Percentiles rank a stretch among this genome's conserved stretches.
Evolutionary conservation across 805 yeast genomes (phyloP).

Genomic region (Kockiozyma suomiensis): DNA sequence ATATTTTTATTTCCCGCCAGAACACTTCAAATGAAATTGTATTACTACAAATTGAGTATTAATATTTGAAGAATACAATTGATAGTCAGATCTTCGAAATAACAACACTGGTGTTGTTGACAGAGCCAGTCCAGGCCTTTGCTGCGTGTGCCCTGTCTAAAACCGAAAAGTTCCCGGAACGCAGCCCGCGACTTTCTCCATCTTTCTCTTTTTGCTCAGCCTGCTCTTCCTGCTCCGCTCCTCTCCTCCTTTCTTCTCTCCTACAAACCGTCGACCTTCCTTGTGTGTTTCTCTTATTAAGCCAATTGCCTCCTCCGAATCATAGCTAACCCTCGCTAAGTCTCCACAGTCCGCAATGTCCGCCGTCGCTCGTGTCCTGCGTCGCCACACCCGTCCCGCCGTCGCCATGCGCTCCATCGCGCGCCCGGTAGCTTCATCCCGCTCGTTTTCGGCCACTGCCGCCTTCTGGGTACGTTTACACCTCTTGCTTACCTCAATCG

Average conservation of each 20-base stretch:
- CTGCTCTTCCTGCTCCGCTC: background rate
- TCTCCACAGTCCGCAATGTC: background rate
- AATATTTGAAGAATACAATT: too few species aligned
- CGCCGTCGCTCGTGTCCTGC: constrained; percentile 4
- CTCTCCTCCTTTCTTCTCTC: background rate
- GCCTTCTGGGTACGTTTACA: background rate
- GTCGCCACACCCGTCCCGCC: constrained; percentile 9
- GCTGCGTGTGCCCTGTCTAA: too few species aligned
- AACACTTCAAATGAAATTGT: too few species aligned
- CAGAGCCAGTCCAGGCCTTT: too few species aligned
- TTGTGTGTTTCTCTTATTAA: background rate
- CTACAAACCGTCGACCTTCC: background rate
- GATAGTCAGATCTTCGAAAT: too few species aligned
- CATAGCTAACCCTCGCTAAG: too few species aligned
- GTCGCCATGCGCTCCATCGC: constrained; percentile 2
- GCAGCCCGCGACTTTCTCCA: background rate
- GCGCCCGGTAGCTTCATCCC: background rate
- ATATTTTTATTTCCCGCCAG: too few species aligned
- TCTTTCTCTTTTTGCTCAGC: background rate
- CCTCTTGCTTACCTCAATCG: too few species aligned
- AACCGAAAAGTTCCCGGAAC: constrained; percentile 5
- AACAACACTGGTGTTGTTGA: too few species aligned
- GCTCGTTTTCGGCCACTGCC: constrained; percentile 10
- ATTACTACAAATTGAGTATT: too few species aligned
- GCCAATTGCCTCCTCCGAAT: too few species aligned